Percentiles rank a stretch among this genome's conserved stretches.
Conservation (phyloP, 768 basidiomycete species). For the Xerocomus brunneocitrinus region DNA sequence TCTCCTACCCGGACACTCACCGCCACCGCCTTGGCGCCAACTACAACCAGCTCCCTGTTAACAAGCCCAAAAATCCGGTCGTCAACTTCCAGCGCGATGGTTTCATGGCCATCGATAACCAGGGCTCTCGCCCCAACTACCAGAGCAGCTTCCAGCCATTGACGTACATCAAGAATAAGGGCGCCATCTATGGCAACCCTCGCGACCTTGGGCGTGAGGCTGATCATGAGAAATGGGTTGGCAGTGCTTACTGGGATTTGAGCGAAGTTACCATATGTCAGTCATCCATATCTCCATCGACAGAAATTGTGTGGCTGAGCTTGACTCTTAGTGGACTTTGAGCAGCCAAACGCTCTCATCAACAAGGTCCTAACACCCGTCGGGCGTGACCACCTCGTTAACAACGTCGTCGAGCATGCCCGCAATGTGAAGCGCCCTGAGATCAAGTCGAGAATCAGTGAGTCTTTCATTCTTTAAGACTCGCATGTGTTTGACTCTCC, state of each 20-base stretch:
- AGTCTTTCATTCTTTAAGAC: constrained; percentile 24
- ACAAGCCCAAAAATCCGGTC: constrained; percentile 66
- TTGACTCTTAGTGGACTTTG: constrained; percentile 63
- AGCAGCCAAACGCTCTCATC: constrained; percentile 60
- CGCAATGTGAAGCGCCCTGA: constrained; percentile 53
- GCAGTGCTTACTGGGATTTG: constrained; percentile 62
- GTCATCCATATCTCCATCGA: constrained; percentile 24
- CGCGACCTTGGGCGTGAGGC: constrained; percentile 37
- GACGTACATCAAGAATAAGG: constrained; percentile 49
- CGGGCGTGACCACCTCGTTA: constrained; percentile 47
- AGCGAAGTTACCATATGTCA: constrained; percentile 76
- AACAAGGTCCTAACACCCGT: background rate
- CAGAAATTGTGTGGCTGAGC: background rate
- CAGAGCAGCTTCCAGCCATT: constrained; percentile 73
- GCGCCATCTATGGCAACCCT: constrained; percentile 38
- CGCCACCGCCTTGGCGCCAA: constrained; percentile 78
- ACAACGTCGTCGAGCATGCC: constrained; percentile 65
- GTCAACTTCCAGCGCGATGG: constrained; percentile 95
- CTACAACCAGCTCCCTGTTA: constrained; percentile 86
- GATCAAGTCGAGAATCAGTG: constrained; percentile 64
- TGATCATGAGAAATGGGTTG: constrained; percentile 73
- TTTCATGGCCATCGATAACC: constrained; percentile 59
- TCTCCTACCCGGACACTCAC: constrained; percentile 91
- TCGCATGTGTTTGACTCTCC: background rate
- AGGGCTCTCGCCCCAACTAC: constrained; percentile 86